Base-by-base conservation (phyloP, 208 protist genomes). In the Balamuthia mandrillaris region DNA sequence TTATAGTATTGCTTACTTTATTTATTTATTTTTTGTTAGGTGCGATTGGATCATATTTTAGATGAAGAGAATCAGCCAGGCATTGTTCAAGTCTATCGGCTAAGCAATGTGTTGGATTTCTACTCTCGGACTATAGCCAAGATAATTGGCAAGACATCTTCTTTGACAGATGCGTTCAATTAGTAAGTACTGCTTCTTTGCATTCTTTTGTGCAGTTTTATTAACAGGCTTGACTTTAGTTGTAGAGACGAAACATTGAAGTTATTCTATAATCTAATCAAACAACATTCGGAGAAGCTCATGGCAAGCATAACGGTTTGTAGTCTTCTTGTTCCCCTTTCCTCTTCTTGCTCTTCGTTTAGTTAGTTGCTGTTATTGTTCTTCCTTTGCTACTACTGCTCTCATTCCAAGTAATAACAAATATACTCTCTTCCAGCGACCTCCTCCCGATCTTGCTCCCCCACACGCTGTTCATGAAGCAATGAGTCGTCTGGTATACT, bases 51-150 rank as follows among this genome's bases (percentile, higher is more conserved):
- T 10, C 87, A 90, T 21, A 54, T 90, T 9, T 45, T 90, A 24
- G 65, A 84, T 54, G 60, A 63, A 5, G 37, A 72, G 37, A 72
- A 39, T 18, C 72, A 87, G 61, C 87, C 87, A 21, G 49, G 75
- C 42, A 60, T 82, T 0, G 63, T 85, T 16, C 35, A 83, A 14
- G 70, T 87, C 2, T 90, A 79, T 35, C 83, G 85, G n/a, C 72
- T 90, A 29, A 81, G 77, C 29, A 77, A 77, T 41, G 31, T 87
- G 14, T 75, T 90, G 4, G 82, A 90, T 41, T 90, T 90, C 33
- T 90, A 90, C 24, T 52, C 74, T 3, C 47, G 75, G 42, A 90
- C 84, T 18, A 44, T 77, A 1, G 31, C 31, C 16, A 86, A 70
- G 31, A 47, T 83, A 5, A 84, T 58, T 27, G 47, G 49, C 12